phyloP scores from a whole-genome alignment of 2,329 filamentous ascomycete species.

The Macrophomina tecta region DNA sequence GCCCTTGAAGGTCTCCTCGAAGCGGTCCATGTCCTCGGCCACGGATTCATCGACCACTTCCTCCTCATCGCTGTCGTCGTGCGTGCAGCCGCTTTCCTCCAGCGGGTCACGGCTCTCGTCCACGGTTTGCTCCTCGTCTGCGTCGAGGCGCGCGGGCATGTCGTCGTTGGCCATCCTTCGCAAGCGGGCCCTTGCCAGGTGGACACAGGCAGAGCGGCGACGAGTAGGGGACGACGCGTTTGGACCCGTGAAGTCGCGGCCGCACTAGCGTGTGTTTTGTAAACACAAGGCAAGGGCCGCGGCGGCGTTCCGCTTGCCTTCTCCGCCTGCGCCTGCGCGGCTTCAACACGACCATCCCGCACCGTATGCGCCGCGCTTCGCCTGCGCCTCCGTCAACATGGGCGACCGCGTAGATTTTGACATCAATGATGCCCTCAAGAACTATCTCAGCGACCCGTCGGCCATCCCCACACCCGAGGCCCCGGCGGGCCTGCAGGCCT shows the following conservation, averaged over 20 bases:
- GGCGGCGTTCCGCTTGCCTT: conserved; percentile 27
- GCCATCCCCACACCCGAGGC: conserved; percentile 86
- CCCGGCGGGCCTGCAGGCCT: conserved; percentile 81
- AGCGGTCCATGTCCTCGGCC: conserved; percentile 75
- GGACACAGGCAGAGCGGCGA: conserved; percentile 1
- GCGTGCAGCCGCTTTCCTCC: conserved; percentile 56
- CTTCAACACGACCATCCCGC: conserved; percentile 33
- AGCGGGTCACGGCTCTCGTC: conserved; percentile 57
- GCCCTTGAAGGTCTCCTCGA: conserved; percentile 81
- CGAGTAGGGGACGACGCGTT: not conserved
- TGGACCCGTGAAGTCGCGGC: not conserved
- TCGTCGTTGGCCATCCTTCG: conserved; percentile 11
- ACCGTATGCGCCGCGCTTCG: conserved; percentile 32
- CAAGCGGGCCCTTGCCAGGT: conserved; percentile 7
- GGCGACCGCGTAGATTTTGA: conserved; percentile 77
- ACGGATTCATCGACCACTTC: conserved; percentile 70
- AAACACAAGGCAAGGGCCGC: conserved; percentile 11
- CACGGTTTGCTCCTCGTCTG: conserved; percentile 33
- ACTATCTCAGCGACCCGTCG: conserved; percentile 92
- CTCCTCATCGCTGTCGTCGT: conserved; percentile 55
- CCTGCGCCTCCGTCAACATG: conserved; percentile 59
- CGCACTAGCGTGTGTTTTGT: conserved; percentile 19
- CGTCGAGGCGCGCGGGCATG: not conserved
- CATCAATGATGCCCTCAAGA: conserved; percentile 94
- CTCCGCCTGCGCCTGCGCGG: conserved; percentile 29